These are phyloP conservation scores for Parathielavia hyrcaniae DNA, from an alignment of 495 filamentous ascomycete species.

Conservation along the genomic window DNA sequence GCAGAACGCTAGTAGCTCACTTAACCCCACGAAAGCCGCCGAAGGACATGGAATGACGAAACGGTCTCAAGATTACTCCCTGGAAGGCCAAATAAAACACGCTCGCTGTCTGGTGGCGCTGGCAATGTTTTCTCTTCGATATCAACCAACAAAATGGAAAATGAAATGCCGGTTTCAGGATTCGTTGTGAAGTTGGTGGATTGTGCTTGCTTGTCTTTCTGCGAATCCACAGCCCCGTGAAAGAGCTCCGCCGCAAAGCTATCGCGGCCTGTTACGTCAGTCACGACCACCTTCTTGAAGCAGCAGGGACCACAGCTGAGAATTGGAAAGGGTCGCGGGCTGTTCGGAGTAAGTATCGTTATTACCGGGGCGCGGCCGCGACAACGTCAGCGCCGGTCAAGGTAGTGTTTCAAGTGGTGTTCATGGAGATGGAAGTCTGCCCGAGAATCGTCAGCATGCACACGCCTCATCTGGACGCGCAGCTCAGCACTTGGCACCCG, in stretches of 20 bases:
- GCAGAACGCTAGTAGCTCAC: too few species aligned
- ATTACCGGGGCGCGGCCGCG: background rate
- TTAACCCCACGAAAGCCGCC: too few species aligned
- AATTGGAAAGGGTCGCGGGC: too few species aligned
- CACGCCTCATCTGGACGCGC: too few species aligned
- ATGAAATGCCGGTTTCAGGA: background rate
- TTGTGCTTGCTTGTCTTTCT: background rate
- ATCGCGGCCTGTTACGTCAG: slow-evolving; percentile 31
- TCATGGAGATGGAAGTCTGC: background rate
- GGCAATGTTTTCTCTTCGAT: background rate
- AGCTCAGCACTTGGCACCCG: too few species aligned
- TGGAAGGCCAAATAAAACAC: too few species aligned
- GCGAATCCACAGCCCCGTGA: slow-evolving; percentile 5
- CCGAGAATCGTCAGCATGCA: background rate
- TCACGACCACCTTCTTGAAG: background rate
- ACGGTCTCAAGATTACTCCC: too few species aligned
- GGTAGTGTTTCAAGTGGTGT: background rate
- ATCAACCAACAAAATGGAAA: background rate
- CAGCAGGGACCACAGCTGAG: background rate
- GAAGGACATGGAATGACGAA: too few species aligned
- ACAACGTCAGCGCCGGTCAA: background rate
- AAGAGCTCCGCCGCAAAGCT: slow-evolving; percentile 23
- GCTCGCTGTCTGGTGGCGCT: too few species aligned
- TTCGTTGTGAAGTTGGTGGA: background rate
- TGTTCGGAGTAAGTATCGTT: too few species aligned